Conservation (phyloP, 2,329 filamentous ascomycete species). For the Penicillium sp. region DNA sequence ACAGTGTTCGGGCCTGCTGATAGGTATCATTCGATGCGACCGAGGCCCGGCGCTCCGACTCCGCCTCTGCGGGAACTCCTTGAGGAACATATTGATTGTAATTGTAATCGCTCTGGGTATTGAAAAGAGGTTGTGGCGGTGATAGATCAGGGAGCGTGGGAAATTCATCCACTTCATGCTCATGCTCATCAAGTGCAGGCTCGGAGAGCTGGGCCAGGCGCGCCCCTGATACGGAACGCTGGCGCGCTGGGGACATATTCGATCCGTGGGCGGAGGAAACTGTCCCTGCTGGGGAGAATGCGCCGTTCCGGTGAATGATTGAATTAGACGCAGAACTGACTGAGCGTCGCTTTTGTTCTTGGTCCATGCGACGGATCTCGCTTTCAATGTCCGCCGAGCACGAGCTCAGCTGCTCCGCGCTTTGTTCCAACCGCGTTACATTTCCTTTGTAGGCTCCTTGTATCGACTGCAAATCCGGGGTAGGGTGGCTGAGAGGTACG, state of each 20-base stretch:
- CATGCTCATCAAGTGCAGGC: slow-evolving; percentile 35
- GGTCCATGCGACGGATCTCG: slow-evolving; percentile 47
- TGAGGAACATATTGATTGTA: slow-evolving; percentile 19
- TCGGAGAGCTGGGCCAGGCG: slow-evolving; percentile 42
- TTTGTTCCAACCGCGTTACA: slow-evolving; percentile 49
- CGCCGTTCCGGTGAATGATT: slow-evolving; percentile 39
- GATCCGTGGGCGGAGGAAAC: slow-evolving; percentile 45
- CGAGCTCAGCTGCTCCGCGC: slow-evolving; percentile 48
- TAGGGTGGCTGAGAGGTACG: slow-evolving; percentile 48
- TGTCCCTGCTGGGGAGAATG: slow-evolving; percentile 38
- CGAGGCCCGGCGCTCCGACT: slow-evolving; percentile 35
- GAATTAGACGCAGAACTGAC: slow-evolving; percentile 45
- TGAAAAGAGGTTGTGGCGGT: slow-evolving; percentile 12
- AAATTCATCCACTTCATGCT: slow-evolving; percentile 20
- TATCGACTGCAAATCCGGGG: slow-evolving; percentile 49
- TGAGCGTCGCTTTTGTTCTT: slow-evolving; percentile 44
- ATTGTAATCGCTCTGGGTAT: slow-evolving; percentile 13
- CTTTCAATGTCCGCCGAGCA: slow-evolving; percentile 45
- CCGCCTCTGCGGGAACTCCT: slow-evolving; percentile 2
- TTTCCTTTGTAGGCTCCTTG: slow-evolving; percentile 52
- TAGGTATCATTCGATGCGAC: slow-evolving; percentile 48
- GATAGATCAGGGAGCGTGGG: slow-evolving; percentile 10
- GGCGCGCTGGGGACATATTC: slow-evolving; percentile 38
- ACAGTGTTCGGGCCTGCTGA: slow-evolving; percentile 44
- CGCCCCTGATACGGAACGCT: slow-evolving; percentile 38